Base-by-base conservation (phyloP, 164 flowering plant species). In the Liquidambar formosana region DNA sequence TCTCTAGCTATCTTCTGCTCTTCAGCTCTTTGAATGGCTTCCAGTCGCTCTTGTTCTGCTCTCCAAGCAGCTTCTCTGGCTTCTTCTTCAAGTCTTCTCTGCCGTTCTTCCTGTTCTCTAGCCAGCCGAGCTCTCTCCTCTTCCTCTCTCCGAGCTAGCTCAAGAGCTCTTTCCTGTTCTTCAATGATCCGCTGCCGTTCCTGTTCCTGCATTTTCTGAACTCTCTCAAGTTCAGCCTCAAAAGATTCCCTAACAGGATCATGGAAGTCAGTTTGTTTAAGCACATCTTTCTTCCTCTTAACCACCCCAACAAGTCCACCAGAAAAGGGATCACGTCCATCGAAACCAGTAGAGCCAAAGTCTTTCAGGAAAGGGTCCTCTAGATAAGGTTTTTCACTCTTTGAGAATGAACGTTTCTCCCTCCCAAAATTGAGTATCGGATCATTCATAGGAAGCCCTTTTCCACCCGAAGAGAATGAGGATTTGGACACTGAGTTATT, bases 211-310 rank as follows among this genome's bases (percentile, higher is more conserved):
- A 93, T 83, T 80, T 79, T 85, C 75, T 95, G 99, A 76, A 93
- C 97, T 71, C 93, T 84, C 80, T 95, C 99, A 63, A 95, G 93
- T 75, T 95, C 99, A 63, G 97, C 97, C 85, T 95, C 99, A 82
- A 95, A 95, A 51, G 99, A 93, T 76, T 95, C 97, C 73, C 99
- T 80, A 16, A 85, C 92, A 75, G 99, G 97, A 54, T 95, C 99
- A 82, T 93, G 89, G 69, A 95, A 89, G 71, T 95, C 94, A 62
- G 80, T 71, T 59, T 80, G 86, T 66, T 82, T 91, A 46, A 70
- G 71, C 64, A 80, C 71, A 75, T 91, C 97, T 66, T 91, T 95
- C 80, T 91, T 95, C 77, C 82, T 85, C 84, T 85, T 95, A 49
- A 88, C 77, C 67, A 89, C 81, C 44, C 94, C 93, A 67, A 81